A percentile compares a stretch with the other conserved stretches of the same genome.
Evolutionary conservation across 208 protist genomes (phyloP).

Genomic region (Leishmania amazonensis): DNA sequence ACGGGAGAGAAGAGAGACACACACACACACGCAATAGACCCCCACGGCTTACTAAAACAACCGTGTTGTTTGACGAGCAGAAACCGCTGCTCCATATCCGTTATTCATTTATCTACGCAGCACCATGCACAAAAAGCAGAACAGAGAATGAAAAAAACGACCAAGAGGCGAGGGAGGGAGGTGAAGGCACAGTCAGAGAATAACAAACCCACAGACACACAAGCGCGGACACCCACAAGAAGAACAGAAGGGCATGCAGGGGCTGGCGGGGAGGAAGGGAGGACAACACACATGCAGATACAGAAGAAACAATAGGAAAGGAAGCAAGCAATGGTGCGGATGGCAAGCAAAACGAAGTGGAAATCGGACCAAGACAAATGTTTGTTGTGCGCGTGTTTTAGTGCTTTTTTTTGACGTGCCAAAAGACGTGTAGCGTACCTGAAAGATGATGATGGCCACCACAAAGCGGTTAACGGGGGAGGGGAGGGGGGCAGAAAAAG

Average conservation of each 20-base stretch:
- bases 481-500: background rate
- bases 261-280: background rate
- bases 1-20: background rate
- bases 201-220: background rate
- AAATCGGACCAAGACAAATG: background rate
- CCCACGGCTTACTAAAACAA: background rate
- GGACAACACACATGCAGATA: background rate
- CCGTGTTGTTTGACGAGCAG: background rate
- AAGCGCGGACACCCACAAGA: background rate
- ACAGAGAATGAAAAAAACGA: background rate
- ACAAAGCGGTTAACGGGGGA: background rate
- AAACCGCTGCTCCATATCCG: background rate
- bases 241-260: background rate
- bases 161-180: background rate
- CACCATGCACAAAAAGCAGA: background rate
- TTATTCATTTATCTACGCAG: background rate
- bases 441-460: background rate
- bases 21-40: background rate
- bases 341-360: background rate
- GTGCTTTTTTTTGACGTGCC: background rate
- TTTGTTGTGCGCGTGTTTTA: too few species aligned
- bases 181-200: background rate
- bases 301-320: constrained; percentile 11
- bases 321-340: background rate
- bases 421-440: background rate